Base-by-base conservation (phyloP, 2,329 filamentous ascomycete species). In the Berkeleyomyces rouxiae region DNA sequence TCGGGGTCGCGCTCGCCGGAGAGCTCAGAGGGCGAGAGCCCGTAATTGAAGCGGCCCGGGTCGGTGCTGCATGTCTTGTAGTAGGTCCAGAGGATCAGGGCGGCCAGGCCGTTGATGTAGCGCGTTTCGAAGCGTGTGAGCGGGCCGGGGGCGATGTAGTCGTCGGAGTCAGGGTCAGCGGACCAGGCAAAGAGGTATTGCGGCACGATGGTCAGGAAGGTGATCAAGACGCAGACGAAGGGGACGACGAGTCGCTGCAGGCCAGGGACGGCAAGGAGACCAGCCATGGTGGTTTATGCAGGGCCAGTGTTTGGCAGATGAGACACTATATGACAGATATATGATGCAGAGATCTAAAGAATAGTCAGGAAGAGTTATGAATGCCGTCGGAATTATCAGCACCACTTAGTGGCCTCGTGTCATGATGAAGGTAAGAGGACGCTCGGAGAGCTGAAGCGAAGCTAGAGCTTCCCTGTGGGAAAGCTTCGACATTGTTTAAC, bases 161-260 rank as follows among this genome's bases (percentile, higher is more conserved):
- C 77, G 42, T 82, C 78, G 7, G 70, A 70, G n/a, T 57, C 49
- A 7, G 62, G 58, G 36, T 63, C 58, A 40, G 37, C 37, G 3
- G 58, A 55, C 65, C 81, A 74, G 67, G 79, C 72, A 71, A 92
- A 87, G 57, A 92, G 76, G 70, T 78, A 80, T 73, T 92, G 88
- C 3, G 88, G 86, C 58, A 81, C 80, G 74, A 86, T 89, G 65
- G 82, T 81, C 3, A 91, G 79, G 70, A 90, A 88, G 61, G 74
- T 70, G 64, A 91, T 86, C 11, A 92, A 74, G 6, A 77, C 62
- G 66, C 82, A 83, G 53, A 87, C 86, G 64, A 77, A 79, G 11
- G 86, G 86, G n/a, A 90, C 81, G 64, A 86, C 85, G 60, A 90
- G 75, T 59, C 73, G 71, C 68, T 80, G 77, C 65, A 82, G 68